These are phyloP conservation scores for Lentinula sp. DNA, from an alignment of 768 basidiomycete genomes.

Conservation along the genomic window DNA sequence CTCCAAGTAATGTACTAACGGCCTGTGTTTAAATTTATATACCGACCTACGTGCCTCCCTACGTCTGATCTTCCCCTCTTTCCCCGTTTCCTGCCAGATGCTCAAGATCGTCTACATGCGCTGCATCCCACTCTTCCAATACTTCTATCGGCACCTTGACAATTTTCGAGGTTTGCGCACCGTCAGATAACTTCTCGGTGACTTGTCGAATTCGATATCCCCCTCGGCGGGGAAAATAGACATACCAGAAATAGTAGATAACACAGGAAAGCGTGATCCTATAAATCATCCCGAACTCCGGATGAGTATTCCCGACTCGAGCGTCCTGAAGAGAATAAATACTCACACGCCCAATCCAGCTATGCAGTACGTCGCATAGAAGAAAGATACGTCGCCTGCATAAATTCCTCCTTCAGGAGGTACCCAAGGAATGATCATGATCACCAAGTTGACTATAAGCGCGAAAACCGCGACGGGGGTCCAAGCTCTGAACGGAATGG, in stretches of 20 bases:
- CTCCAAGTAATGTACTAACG: too few species aligned
- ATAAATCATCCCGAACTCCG: background rate
- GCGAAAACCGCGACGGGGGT: background rate
- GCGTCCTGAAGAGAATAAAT: background rate
- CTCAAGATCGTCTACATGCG: constrained; percentile 20
- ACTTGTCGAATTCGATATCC: constrained; percentile 40
- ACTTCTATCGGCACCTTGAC: constrained; percentile 24
- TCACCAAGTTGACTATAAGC: background rate
- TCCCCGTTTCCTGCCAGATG: background rate
- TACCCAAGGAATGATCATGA: background rate
- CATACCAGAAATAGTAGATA: constrained; percentile 28
- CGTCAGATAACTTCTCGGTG: constrained; percentile 32
- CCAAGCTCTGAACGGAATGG: background rate
- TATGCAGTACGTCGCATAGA: constrained; percentile 36
- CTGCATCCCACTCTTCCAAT: constrained; percentile 28
- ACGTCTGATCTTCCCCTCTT: background rate
- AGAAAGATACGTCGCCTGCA: constrained; percentile 23
- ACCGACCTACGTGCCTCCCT: background rate
- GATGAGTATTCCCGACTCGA: background rate
- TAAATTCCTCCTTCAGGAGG: background rate
- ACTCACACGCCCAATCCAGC: constrained; percentile 30
- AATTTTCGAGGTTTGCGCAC: constrained; percentile 23
- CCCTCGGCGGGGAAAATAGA: constrained; percentile 35
- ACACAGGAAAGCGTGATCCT: constrained; percentile 25
- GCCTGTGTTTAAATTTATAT: too few species aligned